Percentiles rank a stretch among this genome's conserved stretches.
These are phyloP conservation scores for Trebouxia sp. DNA, from an alignment of 139 green algal species.

Conservation along the genomic window DNA sequence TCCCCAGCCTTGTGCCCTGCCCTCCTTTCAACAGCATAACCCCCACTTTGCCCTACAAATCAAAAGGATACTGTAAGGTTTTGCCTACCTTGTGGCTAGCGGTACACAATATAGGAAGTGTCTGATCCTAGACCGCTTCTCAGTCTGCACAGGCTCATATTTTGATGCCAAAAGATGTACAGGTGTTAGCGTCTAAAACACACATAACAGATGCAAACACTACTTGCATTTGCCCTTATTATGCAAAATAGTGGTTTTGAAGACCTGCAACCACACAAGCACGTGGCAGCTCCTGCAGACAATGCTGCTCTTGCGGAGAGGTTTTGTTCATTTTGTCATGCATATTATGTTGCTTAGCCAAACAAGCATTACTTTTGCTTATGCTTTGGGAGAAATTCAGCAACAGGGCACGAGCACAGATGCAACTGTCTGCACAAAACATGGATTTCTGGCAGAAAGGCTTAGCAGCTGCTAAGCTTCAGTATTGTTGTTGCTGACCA, in stretches of 20 bases:
- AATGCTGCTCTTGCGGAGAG: no score
- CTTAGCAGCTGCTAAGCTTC: neutral
- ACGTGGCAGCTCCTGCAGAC: no score
- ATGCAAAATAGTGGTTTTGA: no score
- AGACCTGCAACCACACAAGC: no score
- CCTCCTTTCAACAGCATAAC: constrained; percentile 89
- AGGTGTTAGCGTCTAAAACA: no score
- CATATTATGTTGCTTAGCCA: no score
- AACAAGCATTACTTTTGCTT: neutral
- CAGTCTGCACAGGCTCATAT: neutral
- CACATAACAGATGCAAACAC: neutral
- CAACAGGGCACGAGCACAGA: neutral
- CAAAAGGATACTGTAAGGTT: neutral
- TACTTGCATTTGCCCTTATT: neutral
- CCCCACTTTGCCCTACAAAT: constrained; percentile 68
- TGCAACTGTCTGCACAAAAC: neutral
- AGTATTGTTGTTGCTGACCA: neutral
- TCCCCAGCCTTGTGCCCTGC: constrained; percentile 82
- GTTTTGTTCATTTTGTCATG: no score
- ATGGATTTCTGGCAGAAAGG: neutral
- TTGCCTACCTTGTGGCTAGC: neutral
- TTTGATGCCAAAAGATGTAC: no score
- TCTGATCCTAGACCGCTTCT: no score
- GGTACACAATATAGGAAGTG: neutral
- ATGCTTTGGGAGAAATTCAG: neutral